Conservation (phyloP, 2,329 filamentous ascomycete species). For the Pseudovirgaria hyperparasitica region DNA sequence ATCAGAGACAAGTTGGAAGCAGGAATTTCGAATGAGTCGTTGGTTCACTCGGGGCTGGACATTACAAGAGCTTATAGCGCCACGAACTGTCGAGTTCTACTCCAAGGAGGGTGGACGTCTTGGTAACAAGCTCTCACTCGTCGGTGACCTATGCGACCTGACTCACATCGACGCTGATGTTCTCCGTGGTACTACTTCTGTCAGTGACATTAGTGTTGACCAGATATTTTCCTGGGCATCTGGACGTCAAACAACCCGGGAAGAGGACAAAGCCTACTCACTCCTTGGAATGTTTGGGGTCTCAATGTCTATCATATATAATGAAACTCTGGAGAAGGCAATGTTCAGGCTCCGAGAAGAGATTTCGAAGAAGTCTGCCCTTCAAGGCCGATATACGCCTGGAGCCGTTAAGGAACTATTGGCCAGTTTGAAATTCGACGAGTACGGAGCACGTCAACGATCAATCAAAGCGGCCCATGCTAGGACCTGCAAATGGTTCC, state of each 20-base stretch:
- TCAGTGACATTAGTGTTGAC: too few relatives aligned
- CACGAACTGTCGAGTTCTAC: conserved; percentile 1
- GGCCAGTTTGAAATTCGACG: conserved; percentile 24
- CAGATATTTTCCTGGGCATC: conserved; percentile 1
- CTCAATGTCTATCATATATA: conserved; percentile 2
- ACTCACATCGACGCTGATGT: neutral
- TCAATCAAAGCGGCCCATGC: conserved; percentile 25
- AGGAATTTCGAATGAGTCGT: too few relatives aligned
- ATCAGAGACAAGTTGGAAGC: too few relatives aligned
- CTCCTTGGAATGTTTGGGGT: conserved; percentile 4
- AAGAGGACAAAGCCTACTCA: conserved; percentile 4
- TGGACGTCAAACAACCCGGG: conserved; percentile 1
- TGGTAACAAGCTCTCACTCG: conserved; percentile 1
- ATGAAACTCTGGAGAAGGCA: conserved; percentile 3
- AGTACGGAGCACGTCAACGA: conserved; percentile 25
- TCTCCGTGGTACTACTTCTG: too few relatives aligned
- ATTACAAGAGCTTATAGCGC: conserved; percentile 3
- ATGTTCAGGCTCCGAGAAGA: conserved; percentile 5
- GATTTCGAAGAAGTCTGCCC: too few relatives aligned
- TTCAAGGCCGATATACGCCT: too few relatives aligned
- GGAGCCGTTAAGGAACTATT: conserved; percentile 13
- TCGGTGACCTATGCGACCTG: neutral
- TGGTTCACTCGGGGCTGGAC: too few relatives aligned
- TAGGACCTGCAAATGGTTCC: conserved; percentile 31
- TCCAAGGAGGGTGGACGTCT: neutral